Conservation (phyloP, 1,284 basidiomycete genomes). For the Jaminaea rosea region DNA sequence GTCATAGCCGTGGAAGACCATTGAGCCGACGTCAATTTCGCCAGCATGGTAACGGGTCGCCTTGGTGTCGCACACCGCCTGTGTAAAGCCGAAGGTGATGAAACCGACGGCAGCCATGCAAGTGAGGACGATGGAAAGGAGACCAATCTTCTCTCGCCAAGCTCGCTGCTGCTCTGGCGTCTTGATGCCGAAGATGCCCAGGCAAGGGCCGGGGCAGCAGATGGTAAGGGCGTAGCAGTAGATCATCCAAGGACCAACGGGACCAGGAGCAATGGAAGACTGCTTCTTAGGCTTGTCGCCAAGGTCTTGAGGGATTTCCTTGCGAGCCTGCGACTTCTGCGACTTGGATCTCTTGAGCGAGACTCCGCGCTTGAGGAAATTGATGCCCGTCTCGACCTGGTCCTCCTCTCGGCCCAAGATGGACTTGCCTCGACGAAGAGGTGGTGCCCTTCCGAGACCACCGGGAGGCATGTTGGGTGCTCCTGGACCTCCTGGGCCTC, state of each 20-base stretch:
- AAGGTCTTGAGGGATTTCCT: constrained; percentile 27
- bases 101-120: constrained; percentile 93
- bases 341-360: constrained; percentile 34
- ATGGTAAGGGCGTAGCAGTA: constrained; percentile 83
- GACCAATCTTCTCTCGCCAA: constrained; percentile 96
- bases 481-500: neutral
- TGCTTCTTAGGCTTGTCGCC: constrained; percentile 16
- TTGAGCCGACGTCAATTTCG: constrained; percentile 65
- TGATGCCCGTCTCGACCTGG: constrained; percentile 44
- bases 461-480: constrained; percentile 28
- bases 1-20: constrained; percentile 84
- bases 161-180: constrained; percentile 90
- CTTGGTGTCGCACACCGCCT: constrained; percentile 77
- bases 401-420: constrained; percentile 46
- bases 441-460: constrained; percentile 28
- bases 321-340: constrained; percentile 14
- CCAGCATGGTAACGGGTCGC: constrained; percentile 72
- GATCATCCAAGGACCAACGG: constrained; percentile 88
- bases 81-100: constrained; percentile 98
- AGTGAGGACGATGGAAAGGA: constrained; percentile 66
- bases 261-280: constrained; percentile 54
- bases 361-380: constrained; percentile 44
- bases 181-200: constrained; percentile 59
- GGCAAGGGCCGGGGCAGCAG: constrained; percentile 63
- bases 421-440: constrained; percentile 43